phyloP scores from a whole-genome alignment of 495 filamentous ascomycete genomes.

The Tuber borchii region DNA sequence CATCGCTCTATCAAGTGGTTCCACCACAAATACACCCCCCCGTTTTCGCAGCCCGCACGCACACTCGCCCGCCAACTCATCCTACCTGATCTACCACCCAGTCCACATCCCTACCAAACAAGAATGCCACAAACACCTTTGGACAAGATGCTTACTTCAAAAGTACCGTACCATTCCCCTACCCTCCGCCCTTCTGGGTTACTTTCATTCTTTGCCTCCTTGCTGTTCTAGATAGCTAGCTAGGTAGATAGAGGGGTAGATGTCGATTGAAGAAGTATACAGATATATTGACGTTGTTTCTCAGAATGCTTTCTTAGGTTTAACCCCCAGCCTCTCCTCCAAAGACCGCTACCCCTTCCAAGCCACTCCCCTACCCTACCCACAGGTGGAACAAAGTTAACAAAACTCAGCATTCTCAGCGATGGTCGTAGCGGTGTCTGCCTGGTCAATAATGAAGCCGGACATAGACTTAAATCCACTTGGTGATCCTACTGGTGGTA shows the following conservation, averaged over 20 bases:
- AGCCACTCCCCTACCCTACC: neutral
- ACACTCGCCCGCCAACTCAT: neutral
- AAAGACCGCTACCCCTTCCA: neutral
- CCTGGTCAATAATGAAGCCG: conserved; percentile 74
- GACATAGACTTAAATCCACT: conserved; percentile 64
- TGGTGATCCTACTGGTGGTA: conserved; percentile 68
- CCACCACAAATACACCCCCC: conserved; percentile 1
- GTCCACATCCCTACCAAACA: neutral
- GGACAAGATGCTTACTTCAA: conserved; percentile 71
- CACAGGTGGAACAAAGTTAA: conserved; percentile 17
- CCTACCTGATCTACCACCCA: neutral
- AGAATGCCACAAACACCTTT: conserved; percentile 59
- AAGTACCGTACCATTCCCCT: conserved; percentile 49
- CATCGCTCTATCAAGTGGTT: neutral
- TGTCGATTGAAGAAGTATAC: conserved; percentile 9
- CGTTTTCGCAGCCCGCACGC: conserved; percentile 10
- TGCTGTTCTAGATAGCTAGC: neutral
- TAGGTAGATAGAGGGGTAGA: neutral
- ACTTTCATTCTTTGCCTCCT: neutral
- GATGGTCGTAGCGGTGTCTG: conserved; percentile 74
- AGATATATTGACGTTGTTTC: conserved; percentile 23
- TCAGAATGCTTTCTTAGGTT: conserved; percentile 50
- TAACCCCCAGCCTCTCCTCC: neutral
- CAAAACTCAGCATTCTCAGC: conserved; percentile 62
- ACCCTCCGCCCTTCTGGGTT: neutral